These are phyloP conservation scores for Euphorbia lathyris DNA, from an alignment of 345 rosid species.

Conservation along the genomic window DNA sequence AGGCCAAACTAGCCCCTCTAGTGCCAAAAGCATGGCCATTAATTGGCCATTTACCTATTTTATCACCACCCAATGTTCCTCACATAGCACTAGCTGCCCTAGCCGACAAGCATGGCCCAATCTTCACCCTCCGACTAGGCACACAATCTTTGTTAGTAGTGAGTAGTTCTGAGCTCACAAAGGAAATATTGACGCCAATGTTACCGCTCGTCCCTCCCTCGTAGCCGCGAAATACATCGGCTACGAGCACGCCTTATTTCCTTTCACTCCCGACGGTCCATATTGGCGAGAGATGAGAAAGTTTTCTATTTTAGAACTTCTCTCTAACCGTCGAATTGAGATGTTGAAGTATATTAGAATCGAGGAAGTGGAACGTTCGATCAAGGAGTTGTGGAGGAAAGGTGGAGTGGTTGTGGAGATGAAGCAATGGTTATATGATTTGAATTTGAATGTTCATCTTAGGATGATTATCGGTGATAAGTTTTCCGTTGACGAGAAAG, in stretches of 20 bases:
- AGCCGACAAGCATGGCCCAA: background rate
- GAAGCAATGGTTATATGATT: constrained; percentile 32
- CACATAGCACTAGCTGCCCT: background rate
- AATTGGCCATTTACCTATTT: background rate
- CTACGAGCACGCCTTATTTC: background rate
- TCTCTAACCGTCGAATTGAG: constrained; percentile 34
- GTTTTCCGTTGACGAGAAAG: too few relatives aligned
- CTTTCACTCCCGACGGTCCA: constrained; percentile 1
- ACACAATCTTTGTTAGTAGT: background rate
- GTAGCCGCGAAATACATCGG: background rate
- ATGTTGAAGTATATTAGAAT: constrained; percentile 17
- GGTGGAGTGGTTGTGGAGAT: constrained; percentile 21
- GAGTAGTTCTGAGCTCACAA: background rate
- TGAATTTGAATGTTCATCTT: constrained; percentile 32
- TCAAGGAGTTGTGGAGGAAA: constrained; percentile 17
- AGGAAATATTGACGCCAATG: background rate
- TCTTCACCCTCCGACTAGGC: background rate
- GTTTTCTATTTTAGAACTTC: constrained; percentile 20
- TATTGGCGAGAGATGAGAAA: constrained; percentile 52
- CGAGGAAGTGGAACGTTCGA: constrained; percentile 22
- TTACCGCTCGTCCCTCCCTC: background rate
- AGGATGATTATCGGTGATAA: constrained; percentile 38
- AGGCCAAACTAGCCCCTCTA: background rate
- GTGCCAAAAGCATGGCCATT: background rate
- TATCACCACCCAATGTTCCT: background rate